Conservation (phyloP, 1,284 basidiomycete genomes). For the Rhizoctonia solani region DNA sequence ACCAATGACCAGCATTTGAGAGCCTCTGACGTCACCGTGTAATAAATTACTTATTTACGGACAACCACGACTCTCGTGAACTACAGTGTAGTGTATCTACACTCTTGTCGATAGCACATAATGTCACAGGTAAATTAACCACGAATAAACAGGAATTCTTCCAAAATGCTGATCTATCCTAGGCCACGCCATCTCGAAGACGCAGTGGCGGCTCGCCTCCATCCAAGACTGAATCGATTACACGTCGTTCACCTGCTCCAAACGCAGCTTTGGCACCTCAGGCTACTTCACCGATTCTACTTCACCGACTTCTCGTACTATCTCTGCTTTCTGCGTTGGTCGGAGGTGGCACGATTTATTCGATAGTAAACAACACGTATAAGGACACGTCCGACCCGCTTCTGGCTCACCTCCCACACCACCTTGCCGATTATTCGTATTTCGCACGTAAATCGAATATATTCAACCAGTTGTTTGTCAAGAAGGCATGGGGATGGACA, state of each 20-base stretch:
- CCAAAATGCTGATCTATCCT: too few relatives aligned
- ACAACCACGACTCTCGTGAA: too few relatives aligned
- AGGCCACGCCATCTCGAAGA: neutral
- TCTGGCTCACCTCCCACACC: slow-evolving; percentile 65
- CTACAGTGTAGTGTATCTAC: too few relatives aligned
- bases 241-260: neutral
- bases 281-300: slow-evolving; percentile 25
- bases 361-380: slow-evolving; percentile 57
- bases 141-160: too few relatives aligned
- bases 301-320: slow-evolving; percentile 35
- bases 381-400: slow-evolving; percentile 73
- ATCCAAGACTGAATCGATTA: neutral
- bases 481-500: slow-evolving; percentile 92
- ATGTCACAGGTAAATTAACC: slow-evolving; percentile 16
- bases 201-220: neutral
- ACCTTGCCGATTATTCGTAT: slow-evolving; percentile 65
- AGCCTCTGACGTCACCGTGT: neutral
- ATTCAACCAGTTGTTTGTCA: slow-evolving; percentile 87
- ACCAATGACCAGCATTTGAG: neutral
- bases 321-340: slow-evolving; percentile 49
- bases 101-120: too few relatives aligned
- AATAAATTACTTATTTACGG: too few relatives aligned
- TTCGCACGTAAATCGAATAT: slow-evolving; percentile 83
- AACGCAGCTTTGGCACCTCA: neutral
- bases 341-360: slow-evolving; percentile 57